Evolutionary conservation across 2,329 filamentous ascomycete species (phyloP), one percentile per base, ranked within the genome.

Genomic region (Colletotrichum orbiculare): DNA sequence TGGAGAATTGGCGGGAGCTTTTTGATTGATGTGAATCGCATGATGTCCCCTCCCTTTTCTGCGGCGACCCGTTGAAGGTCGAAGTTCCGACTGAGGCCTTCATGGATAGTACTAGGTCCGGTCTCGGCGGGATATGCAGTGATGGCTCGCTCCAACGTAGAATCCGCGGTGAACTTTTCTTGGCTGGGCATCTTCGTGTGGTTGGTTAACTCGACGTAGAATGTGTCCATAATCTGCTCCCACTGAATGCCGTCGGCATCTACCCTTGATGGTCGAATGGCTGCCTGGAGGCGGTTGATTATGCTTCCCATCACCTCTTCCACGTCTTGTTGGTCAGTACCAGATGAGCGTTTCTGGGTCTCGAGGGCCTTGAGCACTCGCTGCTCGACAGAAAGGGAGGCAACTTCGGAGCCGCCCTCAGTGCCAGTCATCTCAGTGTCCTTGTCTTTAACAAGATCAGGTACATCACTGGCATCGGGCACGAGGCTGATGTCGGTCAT

Each of bases 261-360:
- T 65, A 92, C 87, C 39, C 86, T 81, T n/a, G 85, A 85, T 6
- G 93, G 87, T 62, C 86, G 89, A 73, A 98, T 94, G 2, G 95
- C 94, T 56, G 92, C 94, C 72, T 96, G 92, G n/a, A 97, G 83
- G 54, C 96, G 91, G 73, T 95, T 94, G 64, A 97, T 87, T 34
- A 97, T 92, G 72, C 95, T 96, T 64, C 93, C 93, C 80, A 97
- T 94, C 49, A 97, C 95, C 77, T 99, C 96, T 11, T 94, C 94
- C 5, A 97, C 95, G 77, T 99, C 96, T 78, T 99, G 94, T 73
- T 99, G 96, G 39, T 93, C 83, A 0, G 84, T 87, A 3, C 84
- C 84, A 9, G 82, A 82, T 38, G 78, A 79, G 71, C 80, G 68
- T 59, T 80, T 80, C 73, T 79, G 81, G 71, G 78, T 80, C 70